These are phyloP conservation scores for Macrocybe gigantea DNA, from an alignment of 768 basidiomycete species.

Conservation along the genomic window DNA sequence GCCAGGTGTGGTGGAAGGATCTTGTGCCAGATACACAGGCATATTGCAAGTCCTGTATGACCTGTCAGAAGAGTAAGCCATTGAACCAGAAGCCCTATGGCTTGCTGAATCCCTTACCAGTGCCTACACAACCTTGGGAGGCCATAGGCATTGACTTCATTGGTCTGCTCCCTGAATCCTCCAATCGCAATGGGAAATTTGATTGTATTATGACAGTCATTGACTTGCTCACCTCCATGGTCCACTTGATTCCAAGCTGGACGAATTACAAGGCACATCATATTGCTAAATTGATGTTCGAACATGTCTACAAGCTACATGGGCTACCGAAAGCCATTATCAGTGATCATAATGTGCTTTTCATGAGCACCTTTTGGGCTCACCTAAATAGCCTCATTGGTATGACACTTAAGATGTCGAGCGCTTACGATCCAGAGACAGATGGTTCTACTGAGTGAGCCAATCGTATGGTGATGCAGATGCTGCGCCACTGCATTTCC, in stretches of 20 bases:
- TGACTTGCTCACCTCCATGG: conserved; percentile 1
- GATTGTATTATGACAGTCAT: conserved; percentile 16
- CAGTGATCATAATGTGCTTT: conserved; percentile 14
- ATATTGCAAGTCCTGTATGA: conserved; percentile 21
- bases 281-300: conserved; percentile 15
- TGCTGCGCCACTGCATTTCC: conserved; percentile 18
- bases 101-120: conserved; percentile 10
- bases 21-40: conserved; percentile 16
- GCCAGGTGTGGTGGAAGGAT: conserved; percentile 15
- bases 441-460: conserved; percentile 27
- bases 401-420: conserved; percentile 21
- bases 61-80: conserved; percentile 9
- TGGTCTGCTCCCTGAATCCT: conserved; percentile 8
- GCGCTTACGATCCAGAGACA: conserved; percentile 7
- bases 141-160: conserved; percentile 24
- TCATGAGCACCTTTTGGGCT: conserved; percentile 5
- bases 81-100: conserved; percentile 11
- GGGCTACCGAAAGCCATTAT: conserved; percentile 23
- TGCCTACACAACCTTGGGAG: conserved; percentile 18
- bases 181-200: conserved; percentile 9
- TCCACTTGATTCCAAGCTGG: conserved; percentile 11
- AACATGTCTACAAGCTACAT: conserved; percentile 18
- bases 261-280: conserved; percentile 10
- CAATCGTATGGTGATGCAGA: conserved; percentile 22
- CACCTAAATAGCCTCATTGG: conserved; percentile 13